Conservation (phyloP, 2,329 filamentous ascomycete species). For the Exophiala lecanii-corni region DNA sequence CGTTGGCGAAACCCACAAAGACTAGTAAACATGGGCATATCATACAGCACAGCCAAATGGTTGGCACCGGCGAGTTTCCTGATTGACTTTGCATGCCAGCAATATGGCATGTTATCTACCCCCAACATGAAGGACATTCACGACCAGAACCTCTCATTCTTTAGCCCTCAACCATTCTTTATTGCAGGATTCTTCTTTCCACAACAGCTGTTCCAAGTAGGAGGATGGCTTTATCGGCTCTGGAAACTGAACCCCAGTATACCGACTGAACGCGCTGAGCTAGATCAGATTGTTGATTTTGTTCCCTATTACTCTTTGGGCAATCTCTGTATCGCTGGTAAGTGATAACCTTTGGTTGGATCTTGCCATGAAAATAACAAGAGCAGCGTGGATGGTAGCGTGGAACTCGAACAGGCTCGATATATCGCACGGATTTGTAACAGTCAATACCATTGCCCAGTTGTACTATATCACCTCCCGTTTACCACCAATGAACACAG, state of each 20-base stretch:
- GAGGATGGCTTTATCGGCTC: slow-evolving; percentile 53
- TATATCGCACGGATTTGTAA: slow-evolving; percentile 52
- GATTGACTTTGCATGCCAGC: slow-evolving; percentile 55
- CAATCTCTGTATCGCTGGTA: slow-evolving; percentile 56
- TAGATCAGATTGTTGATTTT: slow-evolving; percentile 49
- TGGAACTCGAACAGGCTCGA: slow-evolving; percentile 53
- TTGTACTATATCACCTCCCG: slow-evolving; percentile 50
- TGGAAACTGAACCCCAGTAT: slow-evolving; percentile 44
- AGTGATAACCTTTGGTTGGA: slow-evolving; percentile 22
- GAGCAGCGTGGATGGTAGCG: slow-evolving; percentile 54
- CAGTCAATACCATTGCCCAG: slow-evolving; percentile 53
- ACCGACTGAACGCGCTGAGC: slow-evolving; percentile 37
- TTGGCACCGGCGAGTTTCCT: slow-evolving; percentile 50
- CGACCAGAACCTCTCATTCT: slow-evolving; percentile 55
- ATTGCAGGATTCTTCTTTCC: slow-evolving; percentile 59
- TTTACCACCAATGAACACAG: slow-evolving; percentile 47
- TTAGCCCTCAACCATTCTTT: slow-evolving; percentile 55
- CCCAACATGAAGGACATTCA: slow-evolving; percentile 59
- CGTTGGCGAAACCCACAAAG: too few species aligned
- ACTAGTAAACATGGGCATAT: slow-evolving; percentile 15
- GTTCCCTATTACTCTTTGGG: slow-evolving; percentile 54
- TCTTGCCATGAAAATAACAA: not conserved
- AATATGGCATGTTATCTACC: slow-evolving; percentile 54
- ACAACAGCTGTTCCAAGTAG: slow-evolving; percentile 55
- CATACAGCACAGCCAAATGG: slow-evolving; percentile 15